Evolutionary conservation across 371 early-diverging fungal genomes (phyloP), one percentile per base, ranked within the genome.

Genomic region (Mucor plumbeus): DNA sequence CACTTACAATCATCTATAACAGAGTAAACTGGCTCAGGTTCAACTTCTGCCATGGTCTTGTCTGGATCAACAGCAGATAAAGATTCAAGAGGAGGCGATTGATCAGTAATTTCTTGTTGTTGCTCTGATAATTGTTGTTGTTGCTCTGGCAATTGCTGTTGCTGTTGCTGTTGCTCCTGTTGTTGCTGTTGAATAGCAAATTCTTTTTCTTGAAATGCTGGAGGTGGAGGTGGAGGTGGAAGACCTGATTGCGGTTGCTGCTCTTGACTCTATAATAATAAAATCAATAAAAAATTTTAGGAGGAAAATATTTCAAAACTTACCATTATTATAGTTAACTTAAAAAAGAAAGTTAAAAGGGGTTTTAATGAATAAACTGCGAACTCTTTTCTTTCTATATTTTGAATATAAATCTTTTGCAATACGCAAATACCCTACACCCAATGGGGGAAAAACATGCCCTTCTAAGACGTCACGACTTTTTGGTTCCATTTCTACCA

Each of bases 1-100:
- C 14, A 64, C 70, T 48, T 63, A 71, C 71, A 62, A 53, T 71
- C 61, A 43, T 71, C 71, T 11, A 63, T 17, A 0, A 63, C 67
- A 43, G 71, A 71, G 17, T 59, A 26, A 26, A 19, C 43, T 38
- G 69, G 64, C 10, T 31, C 55, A 40, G 62, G 71, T 8, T 66
- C 63, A 26, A 19, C 71, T 35, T 71, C 71, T 11, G 67, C 44
- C 71, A 71, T 71, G 21, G 67, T 59, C 31, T 53, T 66, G 35
- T 71, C 71, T 54, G 47, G 34, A 54, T 66, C 66, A 17, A 38
- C 15, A 19, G 38, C 8, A 47, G 58, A 13, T 7, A 56, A 5
- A 21, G 53, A 40, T 17, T 47, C 59, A 48, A 58, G 9, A 31
- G 65, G 59, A 47, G 59, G 58, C 1, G 65, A 59, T 8, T 65